phyloP scores from a whole-genome alignment of 306 rosid genomes.

The Ormosia emarginata region DNA sequence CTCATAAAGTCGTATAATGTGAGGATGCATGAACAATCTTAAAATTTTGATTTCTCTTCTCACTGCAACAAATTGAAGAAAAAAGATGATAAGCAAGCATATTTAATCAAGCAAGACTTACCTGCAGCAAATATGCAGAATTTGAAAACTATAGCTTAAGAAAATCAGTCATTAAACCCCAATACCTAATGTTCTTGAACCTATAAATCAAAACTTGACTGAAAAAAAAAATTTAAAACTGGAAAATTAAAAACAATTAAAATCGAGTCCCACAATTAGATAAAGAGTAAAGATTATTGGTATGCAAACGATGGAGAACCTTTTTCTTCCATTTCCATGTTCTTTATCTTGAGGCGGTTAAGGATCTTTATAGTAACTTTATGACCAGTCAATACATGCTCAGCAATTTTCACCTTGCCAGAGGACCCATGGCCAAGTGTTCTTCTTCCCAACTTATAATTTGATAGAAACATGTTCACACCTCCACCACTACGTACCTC shows the following conservation, averaged over 20 bases:
- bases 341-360: conserved; percentile 72
- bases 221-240: not conserved
- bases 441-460: conserved; percentile 78
- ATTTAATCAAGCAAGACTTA: not conserved
- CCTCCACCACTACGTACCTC: conserved; percentile 44
- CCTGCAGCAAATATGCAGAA: not conserved
- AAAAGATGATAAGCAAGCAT: not conserved
- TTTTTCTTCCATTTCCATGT: conserved; percentile 92
- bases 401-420: conserved; percentile 92
- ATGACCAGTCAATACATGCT: conserved; percentile 76
- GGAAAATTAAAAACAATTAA: not conserved
- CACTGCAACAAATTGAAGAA: conserved; percentile 51
- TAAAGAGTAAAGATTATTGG: not conserved
- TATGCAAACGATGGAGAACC: conserved; percentile 39
- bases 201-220: not conserved
- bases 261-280: not conserved
- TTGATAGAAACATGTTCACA: conserved; percentile 51
- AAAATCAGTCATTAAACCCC: conserved; percentile 8
- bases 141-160: not conserved
- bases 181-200: not conserved
- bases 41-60: conserved; percentile 86
- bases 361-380: conserved; percentile 97
- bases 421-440: conserved; percentile 94
- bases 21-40: conserved; percentile 95
- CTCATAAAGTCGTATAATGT: conserved; percentile 83